These are phyloP conservation scores for Agrocybe pediades DNA, from an alignment of 768 basidiomycete genomes.

Conservation along the genomic window DNA sequence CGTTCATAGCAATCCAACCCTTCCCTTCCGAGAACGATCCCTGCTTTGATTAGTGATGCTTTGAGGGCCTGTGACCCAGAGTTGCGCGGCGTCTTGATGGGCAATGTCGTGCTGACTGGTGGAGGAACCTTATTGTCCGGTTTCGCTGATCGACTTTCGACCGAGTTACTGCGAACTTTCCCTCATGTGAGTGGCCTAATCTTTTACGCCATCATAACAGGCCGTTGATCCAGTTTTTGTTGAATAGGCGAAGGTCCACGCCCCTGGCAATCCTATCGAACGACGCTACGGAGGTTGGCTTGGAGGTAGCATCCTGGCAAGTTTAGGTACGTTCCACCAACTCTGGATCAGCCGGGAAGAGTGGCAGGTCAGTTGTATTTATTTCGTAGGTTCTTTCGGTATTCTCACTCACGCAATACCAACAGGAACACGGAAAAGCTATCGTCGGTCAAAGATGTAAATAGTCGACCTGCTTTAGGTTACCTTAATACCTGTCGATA, in stretches of 20 bases:
- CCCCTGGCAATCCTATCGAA: conserved; percentile 89
- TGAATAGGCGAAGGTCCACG: conserved; percentile 82
- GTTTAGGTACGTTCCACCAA: conserved; percentile 97
- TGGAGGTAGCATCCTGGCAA: conserved; percentile 93
- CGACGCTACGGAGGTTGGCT: conserved; percentile 93
- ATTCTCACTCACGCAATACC: conserved; percentile 1
- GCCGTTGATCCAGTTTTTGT: neutral
- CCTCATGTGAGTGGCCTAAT: conserved; percentile 63
- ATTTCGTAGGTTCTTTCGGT: neutral
- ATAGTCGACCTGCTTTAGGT: conserved; percentile 42
- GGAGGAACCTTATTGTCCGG: conserved; percentile 89
- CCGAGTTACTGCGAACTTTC: conserved; percentile 74
- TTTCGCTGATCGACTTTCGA: conserved; percentile 78
- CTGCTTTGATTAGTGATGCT: conserved; percentile 74
- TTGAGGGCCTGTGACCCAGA: conserved; percentile 90
- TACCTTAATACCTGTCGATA: conserved; percentile 4
- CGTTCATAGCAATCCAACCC: conserved; percentile 52
- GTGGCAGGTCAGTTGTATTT: conserved; percentile 67
- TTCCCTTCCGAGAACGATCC: conserved; percentile 73
- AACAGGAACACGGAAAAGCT: conserved; percentile 77
- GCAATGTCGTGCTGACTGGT: conserved; percentile 95
- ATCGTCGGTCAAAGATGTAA: conserved; percentile 89
- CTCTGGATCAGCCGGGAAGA: conserved; percentile 94
- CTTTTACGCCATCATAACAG: neutral
- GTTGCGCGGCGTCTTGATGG: conserved; percentile 84